Base-by-base conservation (phyloP, 1,139 yeast genomes). In the Debaryomycetaceae sp. region DNA sequence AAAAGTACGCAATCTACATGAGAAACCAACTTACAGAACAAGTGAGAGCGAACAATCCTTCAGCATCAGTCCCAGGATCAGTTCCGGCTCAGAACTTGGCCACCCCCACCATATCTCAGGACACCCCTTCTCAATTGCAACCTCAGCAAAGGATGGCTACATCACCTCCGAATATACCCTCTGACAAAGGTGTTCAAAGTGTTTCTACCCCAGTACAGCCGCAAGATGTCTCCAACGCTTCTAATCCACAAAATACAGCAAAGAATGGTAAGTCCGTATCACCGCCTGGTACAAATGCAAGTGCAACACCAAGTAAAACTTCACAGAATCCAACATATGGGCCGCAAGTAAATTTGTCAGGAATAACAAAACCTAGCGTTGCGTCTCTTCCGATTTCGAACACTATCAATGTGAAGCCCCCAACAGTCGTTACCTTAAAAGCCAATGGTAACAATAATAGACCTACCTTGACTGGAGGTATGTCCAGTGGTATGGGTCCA, bases 381-480 rank as follows among this genome's bases (percentile, higher is more conserved):
- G 87, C 93, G 1, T 76, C 87, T 5, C 73, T 87, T 45, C 89
- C 93, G 1, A 83, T 90, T 36, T 83, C 96, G 1, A 77, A 76
- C 41, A 81, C 78, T 22, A 71, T 91, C 37, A 79, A 83, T 40
- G 83, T 88, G 6, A 77, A 80, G 47, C 56, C 58, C 6, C 51
- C 56, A 5, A 46, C 52, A 8, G 50, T 57, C 8, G 50, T 49
- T n/a, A 50, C 52, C 1, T 73, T 83, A 48, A 79, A 81, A 48
- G 80, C 65, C 1, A 57, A 51, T 39, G 42, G 49, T 42, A 65
- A 65, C 27, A 70, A 68, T 45, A 78, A 80, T 45, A 76, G 97
- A 48, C 96, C 98, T 6, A 84, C 96, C 2, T 69, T 90, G 43
- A 76, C 90, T 24, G 95, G 95, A 40, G 97, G 97, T n/a, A 78